Base-by-base conservation (phyloP, 1,139 yeast species). In the Taphrina wiesneri region DNA sequence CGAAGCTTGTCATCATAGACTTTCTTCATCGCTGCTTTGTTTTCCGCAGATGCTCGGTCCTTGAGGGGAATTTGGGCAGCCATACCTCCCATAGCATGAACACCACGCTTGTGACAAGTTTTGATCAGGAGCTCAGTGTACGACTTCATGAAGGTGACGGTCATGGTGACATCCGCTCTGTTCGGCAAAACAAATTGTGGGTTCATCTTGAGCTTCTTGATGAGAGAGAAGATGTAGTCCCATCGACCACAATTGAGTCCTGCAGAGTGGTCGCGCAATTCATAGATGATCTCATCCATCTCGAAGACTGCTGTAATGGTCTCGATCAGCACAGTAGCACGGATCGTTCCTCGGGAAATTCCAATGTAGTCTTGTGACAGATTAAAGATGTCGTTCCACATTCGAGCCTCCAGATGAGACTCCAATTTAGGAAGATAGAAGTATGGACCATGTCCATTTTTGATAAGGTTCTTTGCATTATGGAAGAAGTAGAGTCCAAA, bases 81-180 rank as follows among this genome's bases (percentile, higher is more conserved):
- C 92, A 87, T 87, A 70, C 92, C 92, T 70, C 92, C 92, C 84
- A 87, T 85, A 57, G 90, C 93, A 75, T 85, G 89, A 46, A 87
- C 90, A 71, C 86, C 87, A 74, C 91, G 83, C 76, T 82, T 81
- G 79, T 87, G 92, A 76, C 90, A 85, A 62, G 88, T 85, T 77
- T 85, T 80, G 72, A 87, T 87, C 73, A 87, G 81, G 66, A 85
- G 80, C 71, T 84, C 82, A 68, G 86, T 90, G 73, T 87, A 87
- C 19, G 88, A 79, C 56, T 85, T 78, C 91, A 87, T 86, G 78
- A 87, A 87, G 56, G 90, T 90, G 65, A 86, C 88, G 69, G 82
- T 79, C 92, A 87, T 87, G 53, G 88, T 86, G 63, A 87, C 89
- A 74, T 85, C 90, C 47, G 84, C 80, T 74, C 92, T 83, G 75